Evolutionary conservation across 2,329 filamentous ascomycete species (phyloP).

Genomic region (Talaromyces sp.): DNA sequence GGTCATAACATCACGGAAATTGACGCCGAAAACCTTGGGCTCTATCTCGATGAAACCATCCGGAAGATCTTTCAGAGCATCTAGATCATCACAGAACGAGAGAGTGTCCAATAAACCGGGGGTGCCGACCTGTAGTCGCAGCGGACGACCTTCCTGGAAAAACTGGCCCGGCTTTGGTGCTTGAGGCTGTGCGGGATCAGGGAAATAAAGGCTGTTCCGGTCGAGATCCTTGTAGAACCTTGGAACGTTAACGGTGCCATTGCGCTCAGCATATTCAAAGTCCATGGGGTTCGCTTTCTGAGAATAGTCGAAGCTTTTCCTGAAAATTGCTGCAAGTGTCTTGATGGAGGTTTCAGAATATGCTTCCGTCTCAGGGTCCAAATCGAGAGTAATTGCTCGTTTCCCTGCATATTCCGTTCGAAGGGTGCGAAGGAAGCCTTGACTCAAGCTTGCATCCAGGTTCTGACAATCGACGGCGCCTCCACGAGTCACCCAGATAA

Average conservation of each 20-base stretch:
- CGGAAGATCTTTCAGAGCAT: not conserved
- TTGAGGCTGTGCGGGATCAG: not conserved
- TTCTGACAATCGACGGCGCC: not conserved
- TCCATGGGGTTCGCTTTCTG: not conserved
- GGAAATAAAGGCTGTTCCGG: not conserved
- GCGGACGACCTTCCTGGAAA: conserved; percentile 17
- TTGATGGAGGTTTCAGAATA: not conserved
- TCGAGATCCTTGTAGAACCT: not conserved
- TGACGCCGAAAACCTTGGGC: conserved; percentile 18
- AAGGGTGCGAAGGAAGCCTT: not conserved
- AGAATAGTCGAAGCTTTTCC: not conserved
- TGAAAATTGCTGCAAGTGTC: not conserved
- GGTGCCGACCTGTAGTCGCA: not conserved
- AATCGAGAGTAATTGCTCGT: not conserved
- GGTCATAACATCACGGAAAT: not conserved
- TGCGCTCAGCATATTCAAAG: not conserved
- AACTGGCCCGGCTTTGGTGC: not conserved
- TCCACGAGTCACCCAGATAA: conserved; percentile 9
- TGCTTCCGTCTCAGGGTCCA: not conserved
- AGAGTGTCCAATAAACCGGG: not conserved
- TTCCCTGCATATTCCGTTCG: not conserved
- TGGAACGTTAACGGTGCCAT: not conserved
- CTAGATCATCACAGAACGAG: not conserved
- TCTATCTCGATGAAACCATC: conserved; percentile 18
- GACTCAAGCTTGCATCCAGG: not conserved